phyloP scores from a whole-genome alignment of 2,329 filamentous ascomycete genomes.

The Alternaria hordeiaustralica region DNA sequence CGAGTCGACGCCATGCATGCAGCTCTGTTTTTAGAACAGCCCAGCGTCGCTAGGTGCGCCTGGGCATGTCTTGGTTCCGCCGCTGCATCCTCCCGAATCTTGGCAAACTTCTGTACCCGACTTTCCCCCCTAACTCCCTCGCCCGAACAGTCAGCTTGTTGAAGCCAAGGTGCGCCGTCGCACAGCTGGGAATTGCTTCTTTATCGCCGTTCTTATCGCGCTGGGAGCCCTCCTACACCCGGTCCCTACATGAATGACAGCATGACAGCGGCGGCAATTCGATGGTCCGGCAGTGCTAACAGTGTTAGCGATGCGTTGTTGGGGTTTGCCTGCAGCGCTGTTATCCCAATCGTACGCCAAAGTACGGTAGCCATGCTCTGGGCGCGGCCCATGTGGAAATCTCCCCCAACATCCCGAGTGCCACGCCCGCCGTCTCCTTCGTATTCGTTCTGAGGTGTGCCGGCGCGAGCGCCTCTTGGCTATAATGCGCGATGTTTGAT shows the following conservation, averaged over 20 bases:
- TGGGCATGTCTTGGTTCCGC: conserved; percentile 9
- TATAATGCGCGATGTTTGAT: conserved; percentile 1
- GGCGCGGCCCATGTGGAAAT: neutral
- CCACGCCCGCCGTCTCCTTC: neutral
- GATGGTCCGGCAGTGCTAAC: neutral
- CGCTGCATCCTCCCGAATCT: neutral
- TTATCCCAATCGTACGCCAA: neutral
- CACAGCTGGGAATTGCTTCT: neutral
- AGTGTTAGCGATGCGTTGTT: neutral
- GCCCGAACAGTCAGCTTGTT: neutral
- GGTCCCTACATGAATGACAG: neutral
- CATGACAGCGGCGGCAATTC: neutral
- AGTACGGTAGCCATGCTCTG: neutral
- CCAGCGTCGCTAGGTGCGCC: neutral
- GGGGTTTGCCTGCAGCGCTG: neutral
- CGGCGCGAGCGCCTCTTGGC: conserved; percentile 3
- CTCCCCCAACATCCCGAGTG: neutral
- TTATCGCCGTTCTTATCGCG: neutral
- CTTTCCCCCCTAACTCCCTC: conserved; percentile 3
- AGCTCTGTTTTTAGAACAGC: conserved; percentile 5
- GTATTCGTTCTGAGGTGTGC: conserved; percentile 7
- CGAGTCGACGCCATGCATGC: neutral
- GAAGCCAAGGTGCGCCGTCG: neutral
- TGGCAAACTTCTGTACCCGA: neutral
- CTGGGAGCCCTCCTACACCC: neutral